Evolutionary conservation across 1,284 basidiomycete species (phyloP).

Genomic region (Phellopilus nigrolimitatus): DNA sequence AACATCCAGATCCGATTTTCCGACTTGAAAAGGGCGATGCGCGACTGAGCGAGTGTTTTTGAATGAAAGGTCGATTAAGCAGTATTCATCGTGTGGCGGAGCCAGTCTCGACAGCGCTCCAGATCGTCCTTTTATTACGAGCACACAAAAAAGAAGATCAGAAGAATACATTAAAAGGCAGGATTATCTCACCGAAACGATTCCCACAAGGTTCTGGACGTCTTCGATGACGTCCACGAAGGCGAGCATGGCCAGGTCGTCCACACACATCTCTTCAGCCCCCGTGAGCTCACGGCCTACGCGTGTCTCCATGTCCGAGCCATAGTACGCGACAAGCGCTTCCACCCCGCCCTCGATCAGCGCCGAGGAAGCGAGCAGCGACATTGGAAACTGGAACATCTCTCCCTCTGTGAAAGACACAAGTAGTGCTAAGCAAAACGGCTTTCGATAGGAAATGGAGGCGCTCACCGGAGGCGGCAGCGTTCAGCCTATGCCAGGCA

Average conservation of each 20-base stretch:
- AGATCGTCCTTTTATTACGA: background rate
- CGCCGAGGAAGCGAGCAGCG: slow-evolving; percentile 45
- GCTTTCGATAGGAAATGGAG: background rate
- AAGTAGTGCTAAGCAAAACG: slow-evolving; percentile 8
- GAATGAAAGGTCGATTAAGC: too few relatives aligned
- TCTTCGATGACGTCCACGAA: background rate
- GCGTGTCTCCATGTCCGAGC: slow-evolving; percentile 29
- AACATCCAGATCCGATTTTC: too few relatives aligned
- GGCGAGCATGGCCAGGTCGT: background rate
- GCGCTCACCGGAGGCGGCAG: slow-evolving; percentile 41
- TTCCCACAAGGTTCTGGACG: too few relatives aligned
- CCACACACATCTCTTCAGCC: background rate
- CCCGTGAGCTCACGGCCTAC: background rate
- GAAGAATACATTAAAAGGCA: too few relatives aligned
- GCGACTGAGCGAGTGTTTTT: too few relatives aligned
- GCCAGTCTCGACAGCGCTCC: background rate
- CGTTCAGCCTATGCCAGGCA: slow-evolving; percentile 47
- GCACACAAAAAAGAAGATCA: background rate
- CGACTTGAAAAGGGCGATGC: too few relatives aligned
- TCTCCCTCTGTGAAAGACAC: slow-evolving; percentile 52
- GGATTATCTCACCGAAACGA: too few relatives aligned
- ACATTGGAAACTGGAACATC: slow-evolving; percentile 44
- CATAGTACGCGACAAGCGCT: slow-evolving; percentile 35
- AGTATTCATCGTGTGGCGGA: background rate
- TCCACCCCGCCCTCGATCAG: slow-evolving; percentile 41